Conservation (phyloP, 2,329 filamentous ascomycete species). For the Aspergillus caelatus region DNA sequence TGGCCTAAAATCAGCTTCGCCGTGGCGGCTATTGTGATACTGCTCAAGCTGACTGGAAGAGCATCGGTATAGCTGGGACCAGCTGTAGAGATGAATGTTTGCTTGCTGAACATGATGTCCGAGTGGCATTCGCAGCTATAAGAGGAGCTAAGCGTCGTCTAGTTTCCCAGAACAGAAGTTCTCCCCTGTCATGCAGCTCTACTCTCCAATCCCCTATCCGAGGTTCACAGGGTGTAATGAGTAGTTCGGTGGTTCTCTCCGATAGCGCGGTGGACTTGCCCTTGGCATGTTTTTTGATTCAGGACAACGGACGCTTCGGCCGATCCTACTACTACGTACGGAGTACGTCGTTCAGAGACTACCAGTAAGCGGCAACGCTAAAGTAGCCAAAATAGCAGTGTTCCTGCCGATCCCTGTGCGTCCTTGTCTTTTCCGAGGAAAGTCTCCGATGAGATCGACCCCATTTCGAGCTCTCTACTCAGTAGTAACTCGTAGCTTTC, state of each 20-base stretch:
- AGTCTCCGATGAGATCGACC: neutral
- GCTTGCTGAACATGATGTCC: neutral
- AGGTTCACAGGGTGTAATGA: neutral
- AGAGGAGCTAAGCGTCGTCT: neutral
- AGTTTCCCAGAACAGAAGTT: neutral
- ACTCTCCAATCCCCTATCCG: neutral
- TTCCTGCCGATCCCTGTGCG: neutral
- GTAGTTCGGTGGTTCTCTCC: neutral
- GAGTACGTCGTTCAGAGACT: neutral
- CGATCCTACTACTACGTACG: neutral
- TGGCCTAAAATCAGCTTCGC: neutral
- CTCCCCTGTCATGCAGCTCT: neutral
- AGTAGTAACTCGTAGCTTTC: neutral
- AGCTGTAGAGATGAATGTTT: neutral
- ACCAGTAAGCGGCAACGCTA: neutral
- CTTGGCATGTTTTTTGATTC: conserved; percentile 1
- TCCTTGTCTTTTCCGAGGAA: neutral
- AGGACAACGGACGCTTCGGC: neutral
- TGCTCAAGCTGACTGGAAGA: neutral
- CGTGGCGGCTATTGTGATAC: neutral
- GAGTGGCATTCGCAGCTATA: neutral
- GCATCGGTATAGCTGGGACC: neutral
- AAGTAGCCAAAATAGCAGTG: neutral
- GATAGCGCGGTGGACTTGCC: neutral
- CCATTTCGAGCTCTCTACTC: neutral